A percentile compares a stretch with the other conserved stretches of the same genome.
Conservation (phyloP, 2,329 filamentous ascomycete species). For the Hymenotorrendiella dingleyae region DNA sequence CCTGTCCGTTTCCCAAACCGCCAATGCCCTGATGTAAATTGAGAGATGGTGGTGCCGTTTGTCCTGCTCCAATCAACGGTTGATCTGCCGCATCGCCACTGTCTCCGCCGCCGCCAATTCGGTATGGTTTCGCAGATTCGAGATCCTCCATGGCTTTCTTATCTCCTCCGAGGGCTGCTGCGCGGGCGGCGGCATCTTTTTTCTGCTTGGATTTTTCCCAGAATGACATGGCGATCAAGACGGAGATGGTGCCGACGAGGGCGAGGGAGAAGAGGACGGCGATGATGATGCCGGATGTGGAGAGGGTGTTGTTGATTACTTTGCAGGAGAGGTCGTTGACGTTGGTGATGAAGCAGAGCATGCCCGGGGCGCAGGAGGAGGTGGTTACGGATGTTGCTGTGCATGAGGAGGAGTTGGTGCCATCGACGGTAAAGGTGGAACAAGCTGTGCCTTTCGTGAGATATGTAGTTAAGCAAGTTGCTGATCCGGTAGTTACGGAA, state of each 20-base stretch:
- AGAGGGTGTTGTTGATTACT: slow-evolving; percentile 16
- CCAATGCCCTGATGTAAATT: slow-evolving; percentile 17
- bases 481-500: not conserved
- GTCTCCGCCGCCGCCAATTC: slow-evolving; percentile 7
- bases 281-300: slow-evolving; percentile 20
- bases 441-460: slow-evolving; percentile 11
- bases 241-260: slow-evolving; percentile 11
- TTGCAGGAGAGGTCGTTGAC: slow-evolving; percentile 14
- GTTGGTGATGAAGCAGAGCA: slow-evolving; percentile 17
- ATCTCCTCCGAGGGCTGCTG: slow-evolving; percentile 2
- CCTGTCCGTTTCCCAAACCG: slow-evolving; percentile 12
- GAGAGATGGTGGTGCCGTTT: slow-evolving; percentile 7
- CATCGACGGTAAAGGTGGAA: not conserved
- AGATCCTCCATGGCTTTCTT: slow-evolving; percentile 10
- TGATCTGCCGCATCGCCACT: slow-evolving; percentile 10
- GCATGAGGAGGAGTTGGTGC: slow-evolving; percentile 11
- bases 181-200: slow-evolving; percentile 1
- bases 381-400: slow-evolving; percentile 10
- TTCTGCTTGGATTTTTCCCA: slow-evolving; percentile 9
- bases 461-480: not conserved
- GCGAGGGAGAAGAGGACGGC: slow-evolving; percentile 18
- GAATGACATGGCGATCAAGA: slow-evolving; percentile 9
- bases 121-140: slow-evolving; percentile 8
- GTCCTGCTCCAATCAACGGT: slow-evolving; percentile 5
- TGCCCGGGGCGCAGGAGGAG: slow-evolving; percentile 16